Evolutionary conservation across 805 yeast genomes (phyloP), one percentile per base, ranked within the genome.

Genomic region (Wickerhamiella allomyrinae): DNA sequence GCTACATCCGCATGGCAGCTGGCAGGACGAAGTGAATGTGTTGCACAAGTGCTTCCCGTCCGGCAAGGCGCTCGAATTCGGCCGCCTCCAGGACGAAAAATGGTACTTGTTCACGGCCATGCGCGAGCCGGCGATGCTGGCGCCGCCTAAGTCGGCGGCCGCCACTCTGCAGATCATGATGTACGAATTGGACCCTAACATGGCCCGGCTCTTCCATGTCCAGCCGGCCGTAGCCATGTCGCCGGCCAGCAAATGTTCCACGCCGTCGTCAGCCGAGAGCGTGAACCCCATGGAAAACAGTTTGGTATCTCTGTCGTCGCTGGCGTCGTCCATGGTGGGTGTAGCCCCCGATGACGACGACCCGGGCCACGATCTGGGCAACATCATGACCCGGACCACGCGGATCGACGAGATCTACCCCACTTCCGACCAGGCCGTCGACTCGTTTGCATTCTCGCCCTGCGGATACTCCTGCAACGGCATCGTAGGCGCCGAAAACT

Each of bases 391-490:
- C 63, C 59, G 63, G 35, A 56, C 61, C 34, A 69, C 86, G 5
- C 72, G 76, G 3, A 69, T 89, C 49, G 80, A 81, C 60, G 59
- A 68, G 35, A 57, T 89, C 20, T 82, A 73, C 54, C 59, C 64
- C 14, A 54, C 55, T 22, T 40, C 47, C 25, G 42, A 49, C 27
- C 62, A 57, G 42, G 59, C 62, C 20, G 74, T 78, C 45, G 97
- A 89, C 63, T 82, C 95, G 7, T 89, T 85, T 62, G 78, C 91
- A 22, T 89, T 89, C 59, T 67, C 81, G 3, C 98, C 98, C 1
- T 89, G 97, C 59, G 98, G 98, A 7, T 89, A 76, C 56, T 84
- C 95, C 2, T 83, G 95, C 36, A 89, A 89, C 60, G 78, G 93
- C 15, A 67, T 87, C 29, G 59, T 80, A 36, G 67, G 74, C 36